A percentile compares a stretch with the other conserved stretches of the same genome.
Evolutionary conservation across 2,329 filamentous ascomycete species (phyloP).

Genomic region (Penicillium thymicola): DNA sequence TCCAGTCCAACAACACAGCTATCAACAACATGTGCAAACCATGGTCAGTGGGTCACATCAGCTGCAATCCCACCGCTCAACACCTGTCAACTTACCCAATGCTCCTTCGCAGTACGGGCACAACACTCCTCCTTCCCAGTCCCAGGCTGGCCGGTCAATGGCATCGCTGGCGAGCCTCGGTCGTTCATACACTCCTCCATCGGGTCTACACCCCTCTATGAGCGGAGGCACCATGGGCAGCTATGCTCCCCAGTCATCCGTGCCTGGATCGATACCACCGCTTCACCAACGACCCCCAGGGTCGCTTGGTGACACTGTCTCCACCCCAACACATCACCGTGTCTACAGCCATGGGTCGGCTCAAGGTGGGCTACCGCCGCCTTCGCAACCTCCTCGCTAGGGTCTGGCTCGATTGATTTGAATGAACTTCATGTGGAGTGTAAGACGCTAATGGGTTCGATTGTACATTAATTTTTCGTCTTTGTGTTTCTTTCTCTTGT

Average conservation of each 20-base stretch:
- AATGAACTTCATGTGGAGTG: background rate
- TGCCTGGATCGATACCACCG: slow-evolving; percentile 22
- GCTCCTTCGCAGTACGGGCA: slow-evolving; percentile 30
- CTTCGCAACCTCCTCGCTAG: slow-evolving; percentile 28
- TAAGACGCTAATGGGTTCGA: background rate
- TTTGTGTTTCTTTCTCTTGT: slow-evolving; percentile 3
- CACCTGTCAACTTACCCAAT: slow-evolving; percentile 28
- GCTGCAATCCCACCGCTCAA: slow-evolving; percentile 32
- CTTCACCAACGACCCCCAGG: slow-evolving; percentile 31
- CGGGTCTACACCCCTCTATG: slow-evolving; percentile 29
- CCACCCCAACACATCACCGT: slow-evolving; percentile 33
- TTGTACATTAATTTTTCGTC: slow-evolving; percentile 1
- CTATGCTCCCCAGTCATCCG: slow-evolving; percentile 28
- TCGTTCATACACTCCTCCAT: slow-evolving; percentile 42
- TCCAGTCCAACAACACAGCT: slow-evolving; percentile 26
- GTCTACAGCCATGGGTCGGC: slow-evolving; percentile 39
- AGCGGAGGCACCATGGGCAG: slow-evolving; percentile 26
- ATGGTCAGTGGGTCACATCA: slow-evolving; percentile 39
- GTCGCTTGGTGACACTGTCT: slow-evolving; percentile 21
- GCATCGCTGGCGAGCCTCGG: slow-evolving; percentile 28
- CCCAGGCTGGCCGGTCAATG: slow-evolving; percentile 27
- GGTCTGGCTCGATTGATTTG: background rate
- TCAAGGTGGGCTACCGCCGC: slow-evolving; percentile 27
- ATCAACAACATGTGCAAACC: slow-evolving; percentile 39
- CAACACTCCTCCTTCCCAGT: slow-evolving; percentile 35